A percentile compares a stretch with the other conserved stretches of the same genome.
phyloP scores from a whole-genome alignment of 2,329 filamentous ascomycete genomes.

The Cordyceps javanica region DNA sequence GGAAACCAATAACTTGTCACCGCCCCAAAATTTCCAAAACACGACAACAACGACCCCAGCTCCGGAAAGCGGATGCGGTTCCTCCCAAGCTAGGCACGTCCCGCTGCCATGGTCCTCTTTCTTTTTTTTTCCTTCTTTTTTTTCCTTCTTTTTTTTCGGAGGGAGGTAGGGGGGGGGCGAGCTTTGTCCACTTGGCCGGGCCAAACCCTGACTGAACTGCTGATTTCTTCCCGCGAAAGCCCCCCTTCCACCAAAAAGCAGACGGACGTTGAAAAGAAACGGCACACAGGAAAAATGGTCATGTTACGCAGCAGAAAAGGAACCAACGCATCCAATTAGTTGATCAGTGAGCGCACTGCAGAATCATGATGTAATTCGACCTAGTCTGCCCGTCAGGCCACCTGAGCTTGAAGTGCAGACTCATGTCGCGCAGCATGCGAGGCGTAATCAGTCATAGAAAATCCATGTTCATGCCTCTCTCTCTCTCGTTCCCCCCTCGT shows the following conservation, averaged over 20 bases:
- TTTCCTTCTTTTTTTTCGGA: background rate
- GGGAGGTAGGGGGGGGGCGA: too few species aligned
- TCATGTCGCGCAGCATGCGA: background rate
- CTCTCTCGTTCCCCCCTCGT: too few species aligned
- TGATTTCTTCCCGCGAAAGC: background rate
- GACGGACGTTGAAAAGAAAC: too few species aligned
- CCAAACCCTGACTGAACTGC: background rate
- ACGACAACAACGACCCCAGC: background rate
- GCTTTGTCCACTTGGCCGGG: too few species aligned
- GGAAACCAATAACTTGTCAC: background rate
- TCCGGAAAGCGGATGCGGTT: constrained; percentile 9
- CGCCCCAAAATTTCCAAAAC: background rate
- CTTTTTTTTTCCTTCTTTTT: background rate
- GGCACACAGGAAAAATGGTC: background rate
- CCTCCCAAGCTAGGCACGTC: constrained; percentile 5
- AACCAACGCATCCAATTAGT: background rate
- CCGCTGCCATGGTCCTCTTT: background rate
- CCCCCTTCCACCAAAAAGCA: background rate
- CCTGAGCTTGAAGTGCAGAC: background rate
- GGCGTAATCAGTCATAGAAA: too few species aligned
- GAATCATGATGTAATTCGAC: background rate
- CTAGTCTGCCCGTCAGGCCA: background rate
- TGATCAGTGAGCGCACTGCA: background rate
- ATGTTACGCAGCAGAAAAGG: background rate
- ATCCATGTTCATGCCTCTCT: too few species aligned